Conservation (phyloP, 495 filamentous ascomycete genomes). For the Darksidea phi region DNA sequence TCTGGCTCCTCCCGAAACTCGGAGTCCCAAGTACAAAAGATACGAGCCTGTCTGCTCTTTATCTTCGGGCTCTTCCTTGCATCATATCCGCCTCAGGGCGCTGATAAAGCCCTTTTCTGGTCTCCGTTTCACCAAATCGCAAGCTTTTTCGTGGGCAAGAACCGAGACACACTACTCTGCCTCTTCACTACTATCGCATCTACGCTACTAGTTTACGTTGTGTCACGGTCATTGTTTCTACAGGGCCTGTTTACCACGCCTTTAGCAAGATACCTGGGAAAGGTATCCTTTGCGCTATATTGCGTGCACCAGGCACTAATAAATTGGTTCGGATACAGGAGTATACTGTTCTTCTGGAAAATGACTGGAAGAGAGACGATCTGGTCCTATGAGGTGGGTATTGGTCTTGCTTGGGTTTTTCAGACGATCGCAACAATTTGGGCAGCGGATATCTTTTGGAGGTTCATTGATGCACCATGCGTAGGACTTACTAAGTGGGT, state of each 20-base stretch:
- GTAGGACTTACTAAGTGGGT: constrained; percentile 7
- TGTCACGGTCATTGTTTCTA: not conserved
- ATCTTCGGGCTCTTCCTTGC: no score
- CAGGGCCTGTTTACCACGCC: constrained; percentile 7
- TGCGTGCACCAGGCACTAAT: constrained; percentile 13
- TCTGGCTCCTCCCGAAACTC: no score
- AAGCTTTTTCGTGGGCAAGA: no score
- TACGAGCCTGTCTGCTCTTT: constrained; percentile 1
- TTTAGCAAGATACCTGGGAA: constrained; percentile 7
- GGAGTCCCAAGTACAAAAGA: not conserved
- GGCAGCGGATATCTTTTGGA: constrained; percentile 7
- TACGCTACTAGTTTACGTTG: constrained; percentile 3
- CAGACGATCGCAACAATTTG: not conserved
- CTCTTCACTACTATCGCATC: constrained; percentile 3
- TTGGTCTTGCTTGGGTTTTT: not conserved
- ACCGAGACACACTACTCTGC: no score
- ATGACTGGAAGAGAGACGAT: not conserved
- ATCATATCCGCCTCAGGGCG: no score
- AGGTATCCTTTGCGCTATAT: constrained; percentile 7
- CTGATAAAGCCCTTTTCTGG: no score
- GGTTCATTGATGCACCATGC: constrained; percentile 4
- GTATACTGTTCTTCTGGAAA: constrained; percentile 3
- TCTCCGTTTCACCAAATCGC: no score
- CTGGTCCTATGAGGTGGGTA: not conserved
- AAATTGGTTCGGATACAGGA: constrained; percentile 13